Evolutionary conservation across 2,329 filamentous ascomycete genomes (phyloP), one percentile per base, ranked within the genome.

Genomic region (Aspergillus sp.): DNA sequence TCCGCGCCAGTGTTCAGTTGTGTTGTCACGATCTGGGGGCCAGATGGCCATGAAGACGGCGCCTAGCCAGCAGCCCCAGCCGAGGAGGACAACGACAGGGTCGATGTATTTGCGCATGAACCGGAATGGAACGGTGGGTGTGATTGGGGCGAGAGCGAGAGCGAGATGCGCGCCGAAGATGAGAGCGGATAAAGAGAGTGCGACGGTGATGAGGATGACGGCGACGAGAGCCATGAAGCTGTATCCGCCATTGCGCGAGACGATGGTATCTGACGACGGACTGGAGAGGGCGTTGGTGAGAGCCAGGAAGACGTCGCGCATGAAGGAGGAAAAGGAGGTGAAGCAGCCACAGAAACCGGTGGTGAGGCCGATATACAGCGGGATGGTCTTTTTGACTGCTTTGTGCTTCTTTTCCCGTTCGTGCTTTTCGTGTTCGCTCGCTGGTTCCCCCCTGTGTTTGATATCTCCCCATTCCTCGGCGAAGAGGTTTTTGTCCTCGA

Each of bases 331-430:
- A 66, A 95, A 95, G 7, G 86, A 90, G 0, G 90, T 96, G 58
- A 93, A 88, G 52, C 86, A 90, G 49, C 91, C 88, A 58, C 89
- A 95, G 65, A 93, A 93, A 8, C 86, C 91, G 0, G 86, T 95
- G 0, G 88, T 81, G 5, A 96, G 78, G 40, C 87, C 90, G 46
- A 95, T 85, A 60, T 94, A 95, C 0, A 95, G 73, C 0, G 91
- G 90, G 27, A 95, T 86, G 0, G 86, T 87, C 71, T 94, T 95
- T 62, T 95, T 95, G 27, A 74, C 69, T 5, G 81, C 73, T 32
- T 77, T 64, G 59, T 86, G 80, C 1, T 74, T 74, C 58, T 83
- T 78, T 11, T 45, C 37, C 26, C 46, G 47, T 37, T 55, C 48
- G 9, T 44, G 13, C 32, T 49, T 44, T 39, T 54, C 7, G 58